A percentile compares a stretch with the other conserved stretches of the same genome.
Evolutionary conservation across 2,329 filamentous ascomycete species (phyloP).

Genomic region (Botrytis deweyae): DNA sequence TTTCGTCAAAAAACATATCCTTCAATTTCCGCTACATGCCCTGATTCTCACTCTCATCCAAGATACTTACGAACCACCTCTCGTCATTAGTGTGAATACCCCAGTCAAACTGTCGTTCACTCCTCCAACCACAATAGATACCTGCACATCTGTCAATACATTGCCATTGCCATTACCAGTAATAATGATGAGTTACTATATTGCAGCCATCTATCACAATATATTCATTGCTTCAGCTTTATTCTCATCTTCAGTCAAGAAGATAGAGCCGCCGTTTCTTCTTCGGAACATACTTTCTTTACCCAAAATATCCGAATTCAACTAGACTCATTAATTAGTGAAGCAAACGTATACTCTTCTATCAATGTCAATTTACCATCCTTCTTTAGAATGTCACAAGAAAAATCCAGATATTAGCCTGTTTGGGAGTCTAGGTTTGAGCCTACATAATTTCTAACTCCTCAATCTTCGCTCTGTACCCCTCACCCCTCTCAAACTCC

Average conservation of each 20-base stretch:
- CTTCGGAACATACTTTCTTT: neutral
- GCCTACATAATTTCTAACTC: too few relatives aligned
- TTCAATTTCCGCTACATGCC: neutral
- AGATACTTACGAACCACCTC: neutral
- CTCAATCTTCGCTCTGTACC: neutral
- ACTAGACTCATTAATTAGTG: neutral
- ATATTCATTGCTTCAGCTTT: neutral
- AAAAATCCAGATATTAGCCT: fast-evolving
- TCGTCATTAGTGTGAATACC: neutral
- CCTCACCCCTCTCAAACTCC: neutral
- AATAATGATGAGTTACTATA: neutral
- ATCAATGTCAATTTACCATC: neutral
- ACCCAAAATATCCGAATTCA: fast-evolving
- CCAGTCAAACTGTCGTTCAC: neutral
- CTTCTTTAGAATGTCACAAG: neutral
- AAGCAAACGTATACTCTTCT: neutral
- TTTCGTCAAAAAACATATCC: neutral
- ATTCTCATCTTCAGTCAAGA: neutral
- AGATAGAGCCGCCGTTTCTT: neutral
- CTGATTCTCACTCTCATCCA: neutral
- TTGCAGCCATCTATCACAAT: neutral
- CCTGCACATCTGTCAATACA: neutral
- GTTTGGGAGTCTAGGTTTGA: neutral
- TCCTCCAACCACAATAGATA: neutral
- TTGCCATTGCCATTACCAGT: neutral